Conservation (phyloP, 371 early-diverging fungal genomes). For the Lichtheimia ornata region DNA sequence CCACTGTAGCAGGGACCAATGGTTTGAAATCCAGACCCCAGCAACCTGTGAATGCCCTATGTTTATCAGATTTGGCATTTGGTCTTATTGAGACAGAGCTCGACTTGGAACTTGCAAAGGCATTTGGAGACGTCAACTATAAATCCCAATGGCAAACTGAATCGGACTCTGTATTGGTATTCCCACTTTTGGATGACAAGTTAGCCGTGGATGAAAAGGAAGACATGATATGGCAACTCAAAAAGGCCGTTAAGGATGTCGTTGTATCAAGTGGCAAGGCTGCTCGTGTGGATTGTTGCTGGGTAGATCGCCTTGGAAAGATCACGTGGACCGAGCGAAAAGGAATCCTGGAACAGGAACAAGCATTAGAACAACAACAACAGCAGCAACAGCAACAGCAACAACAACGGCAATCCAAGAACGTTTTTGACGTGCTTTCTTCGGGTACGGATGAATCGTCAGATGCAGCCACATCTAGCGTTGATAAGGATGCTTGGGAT, state of each 20-base stretch:
- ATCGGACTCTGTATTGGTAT: conserved; percentile 48
- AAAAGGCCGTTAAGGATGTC: conserved; percentile 38
- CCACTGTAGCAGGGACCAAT: conserved; percentile 9
- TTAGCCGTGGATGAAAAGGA: conserved; percentile 56
- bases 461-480: neutral
- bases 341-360: neutral
- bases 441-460: neutral
- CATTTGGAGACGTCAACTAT: conserved; percentile 47
- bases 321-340: conserved; percentile 47
- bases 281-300: conserved; percentile 59
- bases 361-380: neutral
- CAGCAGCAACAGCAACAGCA: neutral
- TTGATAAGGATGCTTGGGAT: conserved; percentile 6
- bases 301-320: conserved; percentile 58
- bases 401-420: neutral
- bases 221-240: conserved; percentile 45
- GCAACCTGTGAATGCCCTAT: conserved; percentile 59
- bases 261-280: conserved; percentile 37
- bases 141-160: conserved; percentile 56
- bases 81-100: conserved; percentile 55
- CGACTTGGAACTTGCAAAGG: conserved; percentile 38
- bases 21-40: conserved; percentile 4
- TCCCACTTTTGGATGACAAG: conserved; percentile 40
- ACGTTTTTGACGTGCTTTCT: conserved; percentile 8
- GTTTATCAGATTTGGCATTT: conserved; percentile 55